These are phyloP conservation scores for Ilyonectria destructans DNA, from an alignment of 2,329 filamentous ascomycete genomes.

Conservation along the genomic window DNA sequence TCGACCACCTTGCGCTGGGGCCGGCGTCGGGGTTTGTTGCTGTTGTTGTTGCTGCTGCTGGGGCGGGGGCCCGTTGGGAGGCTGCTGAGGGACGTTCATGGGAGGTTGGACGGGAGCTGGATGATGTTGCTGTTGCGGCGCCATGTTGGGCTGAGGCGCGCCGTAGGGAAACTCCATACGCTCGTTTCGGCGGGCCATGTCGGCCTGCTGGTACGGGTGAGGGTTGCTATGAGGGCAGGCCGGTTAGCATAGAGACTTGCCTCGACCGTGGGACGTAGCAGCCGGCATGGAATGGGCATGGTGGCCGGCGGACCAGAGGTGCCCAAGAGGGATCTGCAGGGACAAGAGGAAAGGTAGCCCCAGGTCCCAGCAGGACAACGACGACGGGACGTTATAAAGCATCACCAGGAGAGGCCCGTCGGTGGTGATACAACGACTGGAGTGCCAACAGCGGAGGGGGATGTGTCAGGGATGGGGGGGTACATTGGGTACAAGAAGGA, in stretches of 20 bases:
- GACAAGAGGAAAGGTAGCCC: slow-evolving; percentile 35
- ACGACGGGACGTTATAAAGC: slow-evolving; percentile 44
- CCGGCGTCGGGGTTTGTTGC: slow-evolving; percentile 58
- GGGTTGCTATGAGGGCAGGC: slow-evolving; percentile 53
- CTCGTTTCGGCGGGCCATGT: slow-evolving; percentile 65
- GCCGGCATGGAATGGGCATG: slow-evolving; percentile 42
- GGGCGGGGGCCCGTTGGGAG: slow-evolving; percentile 50
- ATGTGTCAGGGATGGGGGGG: slow-evolving; percentile 37
- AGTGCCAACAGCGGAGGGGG: slow-evolving; percentile 33
- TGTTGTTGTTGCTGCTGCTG: slow-evolving; percentile 55
- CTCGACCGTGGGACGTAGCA: slow-evolving; percentile 44
- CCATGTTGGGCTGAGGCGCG: slow-evolving; percentile 58
- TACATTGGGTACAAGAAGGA: slow-evolving; percentile 41
- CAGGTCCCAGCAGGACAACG: slow-evolving; percentile 35
- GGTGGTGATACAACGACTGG: slow-evolving; percentile 45
- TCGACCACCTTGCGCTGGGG: slow-evolving; percentile 57
- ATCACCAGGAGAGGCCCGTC: slow-evolving; percentile 33
- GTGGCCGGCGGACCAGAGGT: slow-evolving; percentile 31
- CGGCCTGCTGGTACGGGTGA: slow-evolving; percentile 68
- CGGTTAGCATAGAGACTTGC: slow-evolving; percentile 51
- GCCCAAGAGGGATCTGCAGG: slow-evolving; percentile 23
- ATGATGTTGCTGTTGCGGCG: slow-evolving; percentile 57
- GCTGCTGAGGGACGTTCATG: slow-evolving; percentile 63
- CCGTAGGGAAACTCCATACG: slow-evolving; percentile 62
- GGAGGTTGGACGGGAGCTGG: slow-evolving; percentile 59